Base-by-base conservation (phyloP, 306 rosid genomes). In the Pueraria montana region DNA sequence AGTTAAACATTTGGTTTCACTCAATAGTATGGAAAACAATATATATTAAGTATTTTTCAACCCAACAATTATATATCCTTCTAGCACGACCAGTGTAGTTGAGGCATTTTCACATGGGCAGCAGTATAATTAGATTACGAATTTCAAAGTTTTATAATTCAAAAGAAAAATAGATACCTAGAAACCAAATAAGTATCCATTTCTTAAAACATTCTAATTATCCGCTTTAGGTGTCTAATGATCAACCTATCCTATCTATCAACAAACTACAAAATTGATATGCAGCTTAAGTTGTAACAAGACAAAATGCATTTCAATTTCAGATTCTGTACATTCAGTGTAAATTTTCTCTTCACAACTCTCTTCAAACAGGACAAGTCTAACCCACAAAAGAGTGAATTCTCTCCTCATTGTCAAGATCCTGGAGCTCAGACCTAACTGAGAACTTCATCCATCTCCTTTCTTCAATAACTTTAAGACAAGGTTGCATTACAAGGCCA, bases 401-500 rank as follows among this genome's bases (percentile, higher is more conserved):
- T 21, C 61, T 76, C 74, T 76, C 82, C 75, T 52, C 84, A 63
- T 59, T 81, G 65, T 81, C 78, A 75, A 90, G 88, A 82, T 91
- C 91, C 11, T 89, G 79, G 72, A 93, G 91, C 20, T 90, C 82
- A 27, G 84, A 55, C 52, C 86, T 82, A 38, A 66, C 21, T 7
- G 96, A 89, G 88, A 93, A 93, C 86, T 89, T 91, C 34, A 93
- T 16, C 93, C 92, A 90, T 61, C 88, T 62, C 86, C 84, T 89
- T 74, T 58, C 87, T 86, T 93, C 96, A 1, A 79, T 50, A 45
- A 84, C 34, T 45, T 53, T 82, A 66, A 93, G 90, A 78, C 91
- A 80, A 0, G 97, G 97, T 43, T 89, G 87, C 87, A 91, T 77
- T 64, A 86, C 72, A 68, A 91, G 84, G 78, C 97, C 96, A 72